Evolutionary conservation across 345 rosid species (phyloP).

Genomic region (Hypericum androsaemum): DNA sequence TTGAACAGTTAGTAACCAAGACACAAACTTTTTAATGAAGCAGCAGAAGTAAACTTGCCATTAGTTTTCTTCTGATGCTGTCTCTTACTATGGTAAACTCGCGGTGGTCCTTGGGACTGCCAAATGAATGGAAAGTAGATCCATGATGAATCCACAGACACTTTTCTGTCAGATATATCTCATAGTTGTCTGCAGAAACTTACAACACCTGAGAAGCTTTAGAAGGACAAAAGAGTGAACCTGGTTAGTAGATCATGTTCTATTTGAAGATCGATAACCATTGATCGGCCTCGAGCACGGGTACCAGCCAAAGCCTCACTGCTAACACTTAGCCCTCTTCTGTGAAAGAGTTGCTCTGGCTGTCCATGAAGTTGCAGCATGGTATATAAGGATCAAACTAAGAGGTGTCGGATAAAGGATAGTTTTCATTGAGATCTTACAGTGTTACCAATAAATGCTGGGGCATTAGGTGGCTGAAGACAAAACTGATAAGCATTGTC

Average conservation of each 20-base stretch:
- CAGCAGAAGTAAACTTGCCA: conserved; percentile 33
- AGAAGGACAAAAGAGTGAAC: conserved; percentile 18
- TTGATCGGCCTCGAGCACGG: conserved; percentile 68
- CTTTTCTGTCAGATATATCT: no score
- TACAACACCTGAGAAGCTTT: not conserved
- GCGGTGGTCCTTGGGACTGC: conserved; percentile 76
- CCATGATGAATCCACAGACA: no score
- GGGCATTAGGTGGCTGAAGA: conserved; percentile 80
- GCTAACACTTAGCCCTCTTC: conserved; percentile 49
- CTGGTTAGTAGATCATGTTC: conserved; percentile 74
- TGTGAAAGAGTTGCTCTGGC: conserved; percentile 93
- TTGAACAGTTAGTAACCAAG: not conserved
- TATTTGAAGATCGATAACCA: conserved; percentile 51
- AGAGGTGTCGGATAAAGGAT: not conserved
- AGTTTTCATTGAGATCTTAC: conserved; percentile 21
- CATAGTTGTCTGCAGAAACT: not conserved
- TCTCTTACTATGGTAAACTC: conserved; percentile 84
- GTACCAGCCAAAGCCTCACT: conserved; percentile 94
- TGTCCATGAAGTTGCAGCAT: conserved; percentile 45
- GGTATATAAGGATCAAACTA: conserved; percentile 27
- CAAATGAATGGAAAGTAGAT: conserved; percentile 6
- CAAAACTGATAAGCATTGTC: conserved; percentile 78
- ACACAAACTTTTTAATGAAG: not conserved
- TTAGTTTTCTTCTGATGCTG: conserved; percentile 58
- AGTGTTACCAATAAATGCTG: conserved; percentile 93